phyloP scores from a whole-genome alignment of 495 filamentous ascomycete species.

The Alectoria sarmentosa region DNA sequence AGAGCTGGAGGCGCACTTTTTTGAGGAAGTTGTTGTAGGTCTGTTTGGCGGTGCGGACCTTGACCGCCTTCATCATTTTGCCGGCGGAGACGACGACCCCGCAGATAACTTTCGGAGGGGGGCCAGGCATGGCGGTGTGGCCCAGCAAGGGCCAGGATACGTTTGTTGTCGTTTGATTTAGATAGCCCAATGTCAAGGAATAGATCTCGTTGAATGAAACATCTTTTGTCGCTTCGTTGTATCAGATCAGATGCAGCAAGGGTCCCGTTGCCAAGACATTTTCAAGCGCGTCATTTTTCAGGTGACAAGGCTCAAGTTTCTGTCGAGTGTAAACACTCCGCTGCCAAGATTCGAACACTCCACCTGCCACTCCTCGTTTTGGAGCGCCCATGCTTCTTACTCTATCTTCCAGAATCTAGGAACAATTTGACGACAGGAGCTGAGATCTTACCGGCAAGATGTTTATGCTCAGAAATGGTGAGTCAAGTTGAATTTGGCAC shows the following conservation, averaged over 20 bases:
- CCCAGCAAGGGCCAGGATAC: no score
- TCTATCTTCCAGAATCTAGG: no score
- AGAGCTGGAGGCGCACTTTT: conserved; percentile 38
- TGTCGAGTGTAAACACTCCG: no score
- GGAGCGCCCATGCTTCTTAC: neutral
- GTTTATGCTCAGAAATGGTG: conserved; percentile 70
- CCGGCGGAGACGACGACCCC: conserved; percentile 63
- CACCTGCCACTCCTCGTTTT: neutral
- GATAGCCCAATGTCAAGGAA: no score
- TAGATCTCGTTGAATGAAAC: no score
- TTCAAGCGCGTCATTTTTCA: no score
- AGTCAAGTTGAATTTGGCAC: conserved; percentile 24
- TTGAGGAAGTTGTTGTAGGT: conserved; percentile 34
- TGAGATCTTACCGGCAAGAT: conserved; percentile 33
- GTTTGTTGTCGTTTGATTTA: no score
- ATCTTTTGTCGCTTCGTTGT: no score
- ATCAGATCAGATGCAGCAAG: no score
- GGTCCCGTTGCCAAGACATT: no score
- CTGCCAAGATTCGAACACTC: no score
- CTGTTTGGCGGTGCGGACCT: conserved; percentile 43
- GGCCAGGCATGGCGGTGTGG: neutral
- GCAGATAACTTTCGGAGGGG: conserved; percentile 26
- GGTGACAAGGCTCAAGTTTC: no score
- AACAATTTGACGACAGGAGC: neutral
- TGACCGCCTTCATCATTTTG: conserved; percentile 63